phyloP scores from a whole-genome alignment of 768 basidiomycete genomes.

The Mycena rebaudengoi region DNA sequence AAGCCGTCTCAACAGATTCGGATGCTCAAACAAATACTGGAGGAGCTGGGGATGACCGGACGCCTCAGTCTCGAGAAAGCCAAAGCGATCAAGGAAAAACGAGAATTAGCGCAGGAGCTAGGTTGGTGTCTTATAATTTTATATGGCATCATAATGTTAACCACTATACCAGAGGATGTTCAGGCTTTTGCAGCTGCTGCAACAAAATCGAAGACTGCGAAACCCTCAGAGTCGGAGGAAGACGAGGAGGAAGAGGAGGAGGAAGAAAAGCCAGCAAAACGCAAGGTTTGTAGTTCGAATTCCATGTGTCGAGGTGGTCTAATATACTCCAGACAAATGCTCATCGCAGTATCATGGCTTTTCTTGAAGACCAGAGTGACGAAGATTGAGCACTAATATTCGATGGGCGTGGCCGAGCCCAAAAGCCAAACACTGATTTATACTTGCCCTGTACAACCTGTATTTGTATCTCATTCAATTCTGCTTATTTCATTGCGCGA shows the following conservation, averaged over 20 bases:
- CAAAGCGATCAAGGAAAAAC: constrained; percentile 71
- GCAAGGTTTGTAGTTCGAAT: constrained; percentile 47
- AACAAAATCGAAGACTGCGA: constrained; percentile 38
- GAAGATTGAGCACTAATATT: constrained; percentile 34
- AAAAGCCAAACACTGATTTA: too few species aligned
- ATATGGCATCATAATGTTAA: not conserved
- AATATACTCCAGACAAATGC: constrained; percentile 47
- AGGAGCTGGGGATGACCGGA: constrained; percentile 83
- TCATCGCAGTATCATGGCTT: constrained; percentile 72
- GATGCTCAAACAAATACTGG: constrained; percentile 69
- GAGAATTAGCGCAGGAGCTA: constrained; percentile 82
- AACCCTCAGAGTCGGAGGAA: constrained; percentile 30
- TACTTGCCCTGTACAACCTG: too few species aligned
- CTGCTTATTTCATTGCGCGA: too few species aligned
- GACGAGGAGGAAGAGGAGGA: constrained; percentile 42
- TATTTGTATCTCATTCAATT: too few species aligned
- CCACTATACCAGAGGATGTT: constrained; percentile 69
- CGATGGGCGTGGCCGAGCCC: too few species aligned
- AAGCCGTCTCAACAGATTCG: constrained; percentile 69
- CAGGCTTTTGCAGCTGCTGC: constrained; percentile 67
- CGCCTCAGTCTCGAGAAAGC: constrained; percentile 84
- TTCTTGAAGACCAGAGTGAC: constrained; percentile 77
- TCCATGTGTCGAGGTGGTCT: not conserved
- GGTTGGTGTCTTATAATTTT: constrained; percentile 56
- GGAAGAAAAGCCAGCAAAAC: constrained; percentile 45